phyloP scores from a whole-genome alignment of 805 yeast species.

The Myxozyma vanderwaltii region DNA sequence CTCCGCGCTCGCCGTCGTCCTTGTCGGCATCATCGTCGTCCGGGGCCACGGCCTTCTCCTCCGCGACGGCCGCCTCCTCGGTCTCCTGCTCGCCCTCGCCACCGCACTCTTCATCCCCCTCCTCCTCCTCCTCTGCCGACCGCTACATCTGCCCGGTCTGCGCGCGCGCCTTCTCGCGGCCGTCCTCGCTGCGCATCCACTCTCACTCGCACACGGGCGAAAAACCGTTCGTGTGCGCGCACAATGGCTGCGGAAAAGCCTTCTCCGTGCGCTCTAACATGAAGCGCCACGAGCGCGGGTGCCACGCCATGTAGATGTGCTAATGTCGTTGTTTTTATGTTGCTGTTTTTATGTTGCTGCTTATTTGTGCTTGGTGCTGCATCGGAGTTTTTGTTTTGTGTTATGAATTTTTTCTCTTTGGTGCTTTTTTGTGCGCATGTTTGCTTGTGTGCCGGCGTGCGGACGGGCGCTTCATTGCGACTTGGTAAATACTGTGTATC shows the following conservation, averaged over 20 bases:
- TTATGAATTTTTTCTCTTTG: not conserved
- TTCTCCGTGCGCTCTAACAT: conserved; percentile 82
- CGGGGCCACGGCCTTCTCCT: not conserved
- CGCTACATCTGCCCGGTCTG: conserved; percentile 53
- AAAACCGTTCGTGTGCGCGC: conserved; percentile 68
- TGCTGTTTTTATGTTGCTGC: not conserved
- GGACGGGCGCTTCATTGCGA: too few relatives aligned
- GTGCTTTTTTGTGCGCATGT: not conserved
- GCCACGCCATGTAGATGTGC: conserved; percentile 26
- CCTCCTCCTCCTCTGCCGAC: conserved; percentile 12
- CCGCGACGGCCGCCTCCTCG: conserved; percentile 7
- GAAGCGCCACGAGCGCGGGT: conserved; percentile 67
- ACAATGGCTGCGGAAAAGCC: conserved; percentile 66
- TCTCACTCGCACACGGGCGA: conserved; percentile 81
- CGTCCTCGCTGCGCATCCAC: conserved; percentile 81
- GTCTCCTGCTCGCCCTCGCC: conserved; percentile 2
- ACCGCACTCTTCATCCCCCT: conserved; percentile 3
- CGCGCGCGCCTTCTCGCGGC: conserved; percentile 78
- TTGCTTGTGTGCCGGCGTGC: conserved; percentile 2
- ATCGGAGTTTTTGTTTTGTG: not conserved
- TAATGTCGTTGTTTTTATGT: not conserved
- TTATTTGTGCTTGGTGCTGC: conserved; percentile 1
- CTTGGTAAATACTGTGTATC: too few relatives aligned
- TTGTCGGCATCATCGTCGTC: conserved; percentile 1
- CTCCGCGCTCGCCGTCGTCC: not conserved